Evolutionary conservation across 106 monocot genomes (phyloP).

Genomic region (Dioscorea dumetorum): DNA sequence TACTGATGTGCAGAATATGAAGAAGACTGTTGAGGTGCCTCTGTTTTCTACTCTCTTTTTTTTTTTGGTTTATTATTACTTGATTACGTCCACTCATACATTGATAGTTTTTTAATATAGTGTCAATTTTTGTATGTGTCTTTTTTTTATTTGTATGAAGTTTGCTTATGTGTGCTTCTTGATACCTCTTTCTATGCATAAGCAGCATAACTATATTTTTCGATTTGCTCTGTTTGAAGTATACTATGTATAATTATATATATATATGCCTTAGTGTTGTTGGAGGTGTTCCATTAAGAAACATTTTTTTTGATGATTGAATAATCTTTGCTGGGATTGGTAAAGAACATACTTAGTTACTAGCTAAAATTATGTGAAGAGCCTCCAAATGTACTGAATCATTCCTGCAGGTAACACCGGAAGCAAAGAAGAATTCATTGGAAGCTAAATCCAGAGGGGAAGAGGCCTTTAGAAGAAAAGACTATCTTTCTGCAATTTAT

Average conservation of each 20-base stretch:
- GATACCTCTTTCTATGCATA: no score
- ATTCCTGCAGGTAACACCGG: slow-evolving; percentile 54
- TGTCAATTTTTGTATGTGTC: background rate
- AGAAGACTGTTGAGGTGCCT: slow-evolving; percentile 48
- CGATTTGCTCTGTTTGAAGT: no score
- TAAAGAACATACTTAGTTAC: no score
- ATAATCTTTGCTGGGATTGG: no score
- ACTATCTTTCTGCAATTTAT: slow-evolving; percentile 73
- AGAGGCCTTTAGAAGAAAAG: slow-evolving; percentile 73
- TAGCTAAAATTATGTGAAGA: no score
- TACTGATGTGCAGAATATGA: slow-evolving; percentile 17
- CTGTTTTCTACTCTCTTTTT: background rate
- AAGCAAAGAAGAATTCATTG: slow-evolving; percentile 63
- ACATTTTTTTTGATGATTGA: no score
- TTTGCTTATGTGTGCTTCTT: no score
- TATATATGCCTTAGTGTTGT: no score
- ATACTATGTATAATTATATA: no score
- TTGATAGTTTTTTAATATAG: background rate
- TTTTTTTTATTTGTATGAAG: no score
- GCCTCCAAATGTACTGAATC: background rate
- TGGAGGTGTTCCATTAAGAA: no score
- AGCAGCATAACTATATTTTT: no score
- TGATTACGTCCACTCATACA: background rate
- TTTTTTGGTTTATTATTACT: background rate
- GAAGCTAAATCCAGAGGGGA: slow-evolving; percentile 91